These are phyloP conservation scores for Xylaria sp. DNA, from an alignment of 2,329 filamentous ascomycete species.

Conservation along the genomic window DNA sequence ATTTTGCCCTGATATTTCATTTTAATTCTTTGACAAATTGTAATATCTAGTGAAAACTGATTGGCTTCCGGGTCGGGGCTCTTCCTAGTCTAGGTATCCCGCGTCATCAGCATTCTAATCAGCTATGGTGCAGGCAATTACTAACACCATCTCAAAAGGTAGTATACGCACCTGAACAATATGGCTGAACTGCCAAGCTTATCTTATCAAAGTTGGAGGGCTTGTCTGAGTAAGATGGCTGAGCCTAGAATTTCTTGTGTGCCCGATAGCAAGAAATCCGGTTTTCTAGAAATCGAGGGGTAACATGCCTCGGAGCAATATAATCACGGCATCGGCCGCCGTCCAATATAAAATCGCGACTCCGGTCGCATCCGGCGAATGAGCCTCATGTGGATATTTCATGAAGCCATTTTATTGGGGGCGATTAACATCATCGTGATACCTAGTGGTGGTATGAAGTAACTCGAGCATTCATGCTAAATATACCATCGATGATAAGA, in stretches of 20 bases:
- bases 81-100: neutral
- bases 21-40: neutral
- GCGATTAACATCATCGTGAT: neutral
- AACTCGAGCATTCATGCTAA: neutral
- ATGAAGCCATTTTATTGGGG: neutral
- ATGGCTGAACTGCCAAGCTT: constrained; percentile 17
- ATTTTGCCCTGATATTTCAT: neutral
- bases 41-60: neutral
- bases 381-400: constrained; percentile 12
- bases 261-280: constrained; percentile 4
- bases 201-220: neutral
- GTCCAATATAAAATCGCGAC: constrained; percentile 15
- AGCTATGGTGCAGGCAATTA: neutral
- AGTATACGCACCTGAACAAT: neutral
- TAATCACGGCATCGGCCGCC: neutral
- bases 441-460: neutral
- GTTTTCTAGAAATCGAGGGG: constrained; percentile 3
- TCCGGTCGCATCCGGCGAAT: constrained; percentile 12
- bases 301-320: neutral
- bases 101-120: neutral
- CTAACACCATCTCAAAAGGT: neutral
- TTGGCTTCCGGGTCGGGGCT: neutral
- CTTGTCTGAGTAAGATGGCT: constrained; percentile 25
- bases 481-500: constrained; percentile 5
- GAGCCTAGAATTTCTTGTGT: neutral